A percentile compares a stretch with the other conserved stretches of the same genome.
Evolutionary conservation across 441 rosid genomes (phyloP).

Genomic region (Populus hybrid): DNA sequence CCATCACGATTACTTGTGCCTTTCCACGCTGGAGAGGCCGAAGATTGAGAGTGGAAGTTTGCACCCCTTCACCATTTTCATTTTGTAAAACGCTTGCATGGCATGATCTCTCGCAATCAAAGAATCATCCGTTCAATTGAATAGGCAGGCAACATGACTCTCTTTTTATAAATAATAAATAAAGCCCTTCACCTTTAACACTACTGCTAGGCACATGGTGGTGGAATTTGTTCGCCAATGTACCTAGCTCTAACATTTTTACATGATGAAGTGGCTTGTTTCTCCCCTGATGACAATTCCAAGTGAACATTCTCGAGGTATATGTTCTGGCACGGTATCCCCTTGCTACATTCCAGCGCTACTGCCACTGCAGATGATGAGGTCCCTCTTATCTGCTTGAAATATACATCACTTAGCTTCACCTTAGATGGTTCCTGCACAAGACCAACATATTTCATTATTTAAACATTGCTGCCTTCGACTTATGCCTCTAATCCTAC

Average conservation of each 20-base stretch:
- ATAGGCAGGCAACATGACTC: no score
- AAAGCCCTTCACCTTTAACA: no score
- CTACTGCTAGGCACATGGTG: slow-evolving; percentile 26
- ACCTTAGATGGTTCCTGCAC: slow-evolving; percentile 28
- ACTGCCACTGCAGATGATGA: slow-evolving; percentile 26
- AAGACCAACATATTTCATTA: background rate
- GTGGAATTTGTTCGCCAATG: slow-evolving; percentile 33
- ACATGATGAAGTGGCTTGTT: slow-evolving; percentile 26
- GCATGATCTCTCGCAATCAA: no score
- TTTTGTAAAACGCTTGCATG: no score
- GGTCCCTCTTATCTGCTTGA: slow-evolving; percentile 35
- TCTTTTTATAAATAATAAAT: no score
- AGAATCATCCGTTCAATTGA: no score
- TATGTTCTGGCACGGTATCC: slow-evolving; percentile 26
- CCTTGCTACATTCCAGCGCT: slow-evolving; percentile 24
- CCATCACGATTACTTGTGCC: no score
- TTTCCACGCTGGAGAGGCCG: no score
- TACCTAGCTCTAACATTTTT: slow-evolving; percentile 19
- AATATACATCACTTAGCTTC: slow-evolving; percentile 20
- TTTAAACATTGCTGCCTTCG: background rate
- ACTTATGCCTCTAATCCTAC: no score
- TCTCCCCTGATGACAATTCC: slow-evolving; percentile 23
- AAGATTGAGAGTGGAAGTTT: no score
- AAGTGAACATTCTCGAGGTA: slow-evolving; percentile 26
- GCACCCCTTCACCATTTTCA: no score